Evolutionary conservation across 208 protist genomes (phyloP), one percentile per base, ranked within the genome.

Genomic region (Wallacemonas collosoma): DNA sequence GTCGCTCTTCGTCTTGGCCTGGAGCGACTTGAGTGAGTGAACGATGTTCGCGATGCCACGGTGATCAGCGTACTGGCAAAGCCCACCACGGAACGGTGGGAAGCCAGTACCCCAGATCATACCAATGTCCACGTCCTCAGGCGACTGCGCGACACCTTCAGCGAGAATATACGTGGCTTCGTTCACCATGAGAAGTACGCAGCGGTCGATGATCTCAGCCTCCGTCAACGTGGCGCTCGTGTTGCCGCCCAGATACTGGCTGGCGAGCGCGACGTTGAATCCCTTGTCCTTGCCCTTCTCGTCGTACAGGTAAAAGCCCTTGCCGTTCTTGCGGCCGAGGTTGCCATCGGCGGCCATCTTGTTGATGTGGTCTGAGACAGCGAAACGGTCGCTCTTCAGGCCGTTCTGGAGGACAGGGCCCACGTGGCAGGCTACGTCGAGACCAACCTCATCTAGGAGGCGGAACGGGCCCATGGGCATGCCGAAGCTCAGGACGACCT

Each of bases 391-490:
- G 56, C 72, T 83, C 68, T 86, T 82, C 39, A 95, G 79, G 14
- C 85, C 88, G 36, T 85, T 74, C 9, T 82, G 58, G 5, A 97
- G 83, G 48, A 87, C 76, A 8, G 88, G 85, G 7, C 80, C 80
- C 51, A 97, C 87, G 71, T 97, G 86, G 63, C 75, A 82, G 56
- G 89, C 91, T 17, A 98, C 88, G 77, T 98, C 95, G 40, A 97
- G 71, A 68, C 95, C 95, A 48, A 98, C 93, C 75, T 98, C 93
- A 68, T 98, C 95, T 8, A 91, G 75, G 26, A 98, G 89, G 36
- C 89, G 81, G 74, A 97, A 93, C 2, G 95, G 92, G 11, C 95
- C 95, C 80, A 98, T 95, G 6, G 95, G 95, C 85, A 97, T 96
- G 56, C 95, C 95, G 74, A 95, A 98, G 65, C 88, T 56, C 58